Percentiles rank a stretch among this genome's conserved stretches.
Conservation (phyloP, 2,329 filamentous ascomycete species). For the Aureobasidium sp. region DNA sequence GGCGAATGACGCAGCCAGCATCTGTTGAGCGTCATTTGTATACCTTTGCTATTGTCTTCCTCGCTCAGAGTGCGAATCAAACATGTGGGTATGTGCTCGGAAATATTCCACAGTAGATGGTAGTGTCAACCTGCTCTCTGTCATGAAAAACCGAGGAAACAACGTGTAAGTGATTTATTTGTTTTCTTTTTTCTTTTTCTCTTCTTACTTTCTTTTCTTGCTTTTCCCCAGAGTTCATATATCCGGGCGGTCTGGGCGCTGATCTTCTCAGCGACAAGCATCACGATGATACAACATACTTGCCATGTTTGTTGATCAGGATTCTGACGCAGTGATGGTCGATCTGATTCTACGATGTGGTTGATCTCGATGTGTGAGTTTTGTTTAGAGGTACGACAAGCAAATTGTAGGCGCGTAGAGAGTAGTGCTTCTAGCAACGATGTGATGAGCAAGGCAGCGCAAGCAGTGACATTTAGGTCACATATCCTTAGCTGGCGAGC, state of each 20-base stretch:
- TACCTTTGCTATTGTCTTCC: neutral
- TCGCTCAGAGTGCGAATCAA: neutral
- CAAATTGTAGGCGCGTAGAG: neutral
- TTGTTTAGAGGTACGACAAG: neutral
- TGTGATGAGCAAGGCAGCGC: neutral
- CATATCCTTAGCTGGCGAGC: neutral
- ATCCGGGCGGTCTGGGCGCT: neutral
- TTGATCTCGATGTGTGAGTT: neutral
- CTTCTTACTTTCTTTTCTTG: neutral
- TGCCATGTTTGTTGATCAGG: neutral
- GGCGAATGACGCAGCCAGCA: neutral
- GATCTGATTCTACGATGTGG: neutral
- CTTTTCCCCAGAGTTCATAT: neutral
- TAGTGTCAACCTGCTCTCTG: neutral
- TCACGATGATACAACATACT: neutral
- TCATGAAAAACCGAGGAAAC: neutral
- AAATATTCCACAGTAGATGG: neutral
- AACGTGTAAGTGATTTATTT: neutral
- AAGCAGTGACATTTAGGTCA: neutral
- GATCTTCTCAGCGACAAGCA: neutral
- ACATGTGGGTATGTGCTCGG: too few species aligned
- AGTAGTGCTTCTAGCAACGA: neutral
- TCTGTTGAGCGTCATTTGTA: neutral
- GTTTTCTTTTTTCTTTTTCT: neutral
- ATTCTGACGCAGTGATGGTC: neutral